Percentiles rank a stretch among this genome's conserved stretches.
These are phyloP conservation scores for Straminergon stramineum DNA, from an alignment of 225 moss, liverwort and hornwort species.

Conservation along the genomic window DNA sequence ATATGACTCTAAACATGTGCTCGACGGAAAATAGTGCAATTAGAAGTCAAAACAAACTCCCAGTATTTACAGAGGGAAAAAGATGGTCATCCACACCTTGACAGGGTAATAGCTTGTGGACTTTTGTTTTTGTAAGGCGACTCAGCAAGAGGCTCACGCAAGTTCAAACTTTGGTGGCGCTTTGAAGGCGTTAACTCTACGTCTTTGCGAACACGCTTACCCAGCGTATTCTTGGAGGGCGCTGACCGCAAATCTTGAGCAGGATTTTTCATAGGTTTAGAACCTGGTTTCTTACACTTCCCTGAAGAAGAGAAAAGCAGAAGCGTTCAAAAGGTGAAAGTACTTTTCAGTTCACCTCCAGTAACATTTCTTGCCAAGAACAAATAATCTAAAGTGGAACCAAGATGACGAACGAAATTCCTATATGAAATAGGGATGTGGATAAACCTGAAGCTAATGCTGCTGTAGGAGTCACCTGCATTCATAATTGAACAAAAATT, in stretches of 20 bases:
- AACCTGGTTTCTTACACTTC: conserved; percentile 2
- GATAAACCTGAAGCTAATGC: conserved; percentile 13
- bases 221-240: conserved; percentile 8
- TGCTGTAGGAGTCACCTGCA: conserved; percentile 19
- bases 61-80: neutral
- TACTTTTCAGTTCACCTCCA: neutral
- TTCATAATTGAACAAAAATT: neutral
- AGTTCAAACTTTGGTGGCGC: conserved; percentile 22
- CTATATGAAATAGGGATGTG: neutral
- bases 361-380: neutral
- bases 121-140: neutral
- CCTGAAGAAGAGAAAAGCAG: conserved; percentile 1
- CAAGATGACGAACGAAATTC: neutral
- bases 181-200: conserved; percentile 10
- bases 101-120: neutral
- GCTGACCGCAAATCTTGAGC: neutral
- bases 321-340: neutral
- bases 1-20: neutral
- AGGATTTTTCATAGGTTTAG: conserved; percentile 6
- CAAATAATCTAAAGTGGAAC: neutral
- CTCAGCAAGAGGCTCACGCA: neutral
- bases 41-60: neutral
- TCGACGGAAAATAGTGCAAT: neutral
- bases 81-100: conserved; percentile 8
- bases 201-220: conserved; percentile 30